Base-by-base conservation (phyloP, 768 basidiomycete species). In the Mrakia frigida region DNA sequence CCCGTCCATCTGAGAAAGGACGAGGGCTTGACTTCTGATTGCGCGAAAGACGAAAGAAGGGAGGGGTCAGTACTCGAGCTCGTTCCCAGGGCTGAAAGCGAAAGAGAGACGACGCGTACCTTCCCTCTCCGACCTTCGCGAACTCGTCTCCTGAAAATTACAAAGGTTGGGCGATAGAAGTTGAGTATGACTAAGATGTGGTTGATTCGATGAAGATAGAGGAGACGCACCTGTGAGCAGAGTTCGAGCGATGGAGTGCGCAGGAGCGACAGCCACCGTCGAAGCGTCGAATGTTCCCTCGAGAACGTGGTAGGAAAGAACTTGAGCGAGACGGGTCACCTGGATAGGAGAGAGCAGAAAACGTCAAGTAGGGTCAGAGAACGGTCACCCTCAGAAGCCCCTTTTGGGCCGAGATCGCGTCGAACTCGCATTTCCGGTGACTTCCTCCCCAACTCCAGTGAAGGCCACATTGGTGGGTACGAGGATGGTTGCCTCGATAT, bases 1-100 rank as follows among this genome's bases (percentile, higher is more conserved):
- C 79, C 63, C 35, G 70, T 35, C 25, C 35, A 46, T 52, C 46
- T 46, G 60, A 59, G 82, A 75, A 35, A 83, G 81, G 18, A 83
- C 74, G 6, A 81, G 81, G 9, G 85, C 78, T 86, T 86, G 9
- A 87, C 90, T 79, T 90, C 89, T 0, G 91, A 25, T 21, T 2
- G n/a, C n/a, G n/a, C n/a, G 46, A 50, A 21, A 11, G 4, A 56
- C 0, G n/a, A 56, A 56, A 7, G 9, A 25, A 28, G 18, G 56
- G 18, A 18, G 52, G 21, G 18, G 28, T 56, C 25, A 56, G 56
- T 6, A 9, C 1, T 18, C 10, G n/a, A 25, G n/a, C 4, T 6
- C 21, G 52, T 21, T 21, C n/a, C n/a, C n/a, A n/a, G n/a, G n/a
- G n/a, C n/a, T n/a, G n/a, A n/a, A 21, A 18, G 10, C 21, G 52